Conservation (phyloP, 2,329 filamentous ascomycete species). For the Penicillium sp. region DNA sequence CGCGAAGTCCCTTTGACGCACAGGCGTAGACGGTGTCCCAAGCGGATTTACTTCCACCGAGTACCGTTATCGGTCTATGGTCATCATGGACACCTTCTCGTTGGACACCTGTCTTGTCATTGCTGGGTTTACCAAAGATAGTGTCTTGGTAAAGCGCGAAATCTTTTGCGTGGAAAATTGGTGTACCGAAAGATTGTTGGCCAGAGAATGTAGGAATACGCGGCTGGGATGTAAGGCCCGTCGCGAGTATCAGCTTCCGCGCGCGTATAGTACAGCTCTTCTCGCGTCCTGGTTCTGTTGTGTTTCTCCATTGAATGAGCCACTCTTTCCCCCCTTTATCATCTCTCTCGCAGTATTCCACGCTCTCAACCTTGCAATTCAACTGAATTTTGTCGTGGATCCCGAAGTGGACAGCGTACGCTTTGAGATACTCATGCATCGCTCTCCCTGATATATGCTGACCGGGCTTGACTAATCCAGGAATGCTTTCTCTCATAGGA, state of each 20-base stretch:
- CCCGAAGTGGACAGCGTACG: constrained; percentile 55
- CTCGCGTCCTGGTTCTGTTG: not conserved
- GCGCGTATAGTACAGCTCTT: constrained; percentile 17
- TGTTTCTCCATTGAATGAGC: constrained; percentile 1
- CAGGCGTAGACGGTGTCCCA: constrained; percentile 63
- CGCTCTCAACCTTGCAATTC: not conserved
- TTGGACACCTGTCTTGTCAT: constrained; percentile 27
- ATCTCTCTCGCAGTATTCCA: constrained; percentile 8
- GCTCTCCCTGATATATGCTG: constrained; percentile 59
- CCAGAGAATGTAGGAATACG: constrained; percentile 54
- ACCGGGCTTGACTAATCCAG: constrained; percentile 41
- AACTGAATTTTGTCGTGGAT: constrained; percentile 32
- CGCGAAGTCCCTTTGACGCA: constrained; percentile 53
- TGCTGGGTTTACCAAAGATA: constrained; percentile 4
- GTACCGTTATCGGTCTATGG: constrained; percentile 44
- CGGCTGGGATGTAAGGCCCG: constrained; percentile 58
- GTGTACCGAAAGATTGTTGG: constrained; percentile 50
- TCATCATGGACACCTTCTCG: constrained; percentile 5
- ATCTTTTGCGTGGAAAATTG: constrained; percentile 57
- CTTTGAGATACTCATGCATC: constrained; percentile 57
- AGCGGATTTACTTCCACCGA: constrained; percentile 61
- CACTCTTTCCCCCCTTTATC: constrained; percentile 21
- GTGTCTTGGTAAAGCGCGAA: constrained; percentile 34
- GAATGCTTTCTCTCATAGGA: constrained; percentile 59
- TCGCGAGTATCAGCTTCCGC: constrained; percentile 57